Evolutionary conservation across 352 stramenopile genomes (phyloP).

Genomic region (Saprolegnia parasitica): DNA sequence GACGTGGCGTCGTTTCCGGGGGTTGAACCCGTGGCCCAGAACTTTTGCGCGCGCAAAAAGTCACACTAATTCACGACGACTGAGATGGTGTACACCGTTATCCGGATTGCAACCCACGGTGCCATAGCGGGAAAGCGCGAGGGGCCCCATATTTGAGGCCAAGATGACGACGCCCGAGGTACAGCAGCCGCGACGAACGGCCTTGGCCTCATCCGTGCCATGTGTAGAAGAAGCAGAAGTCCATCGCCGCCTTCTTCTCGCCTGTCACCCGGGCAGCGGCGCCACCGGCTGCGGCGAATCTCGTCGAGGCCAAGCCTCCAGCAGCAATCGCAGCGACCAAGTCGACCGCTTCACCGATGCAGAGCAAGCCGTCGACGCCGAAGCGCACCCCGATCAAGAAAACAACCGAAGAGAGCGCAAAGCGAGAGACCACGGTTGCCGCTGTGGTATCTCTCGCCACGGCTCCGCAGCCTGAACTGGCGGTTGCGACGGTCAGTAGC

Average conservation of each 20-base stretch:
- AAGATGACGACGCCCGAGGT: constrained; percentile 28
- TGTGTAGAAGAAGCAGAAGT: constrained; percentile 57
- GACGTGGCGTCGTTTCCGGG: no score
- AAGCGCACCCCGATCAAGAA: background rate
- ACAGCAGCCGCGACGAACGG: background rate
- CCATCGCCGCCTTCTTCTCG: constrained; percentile 77
- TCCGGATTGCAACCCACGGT: background rate
- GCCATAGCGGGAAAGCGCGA: background rate
- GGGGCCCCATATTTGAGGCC: background rate
- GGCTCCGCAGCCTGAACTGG: no score
- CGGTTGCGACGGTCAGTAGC: no score
- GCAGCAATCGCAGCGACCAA: constrained; percentile 19
- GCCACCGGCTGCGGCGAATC: background rate
- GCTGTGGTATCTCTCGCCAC: no score
- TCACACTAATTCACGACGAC: background rate
- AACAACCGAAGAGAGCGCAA: background rate
- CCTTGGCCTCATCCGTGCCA: background rate
- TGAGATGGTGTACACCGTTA: background rate
- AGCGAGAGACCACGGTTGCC: background rate
- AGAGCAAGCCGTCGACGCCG: background rate
- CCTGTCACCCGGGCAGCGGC: constrained; percentile 30
- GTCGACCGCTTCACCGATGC: background rate
- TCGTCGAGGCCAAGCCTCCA: constrained; percentile 5
- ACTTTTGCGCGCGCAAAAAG: background rate
- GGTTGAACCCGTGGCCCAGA: no score